Evolutionary conservation across 2,329 filamentous ascomycete genomes (phyloP).

Genomic region (Cytospora schulzeri): DNA sequence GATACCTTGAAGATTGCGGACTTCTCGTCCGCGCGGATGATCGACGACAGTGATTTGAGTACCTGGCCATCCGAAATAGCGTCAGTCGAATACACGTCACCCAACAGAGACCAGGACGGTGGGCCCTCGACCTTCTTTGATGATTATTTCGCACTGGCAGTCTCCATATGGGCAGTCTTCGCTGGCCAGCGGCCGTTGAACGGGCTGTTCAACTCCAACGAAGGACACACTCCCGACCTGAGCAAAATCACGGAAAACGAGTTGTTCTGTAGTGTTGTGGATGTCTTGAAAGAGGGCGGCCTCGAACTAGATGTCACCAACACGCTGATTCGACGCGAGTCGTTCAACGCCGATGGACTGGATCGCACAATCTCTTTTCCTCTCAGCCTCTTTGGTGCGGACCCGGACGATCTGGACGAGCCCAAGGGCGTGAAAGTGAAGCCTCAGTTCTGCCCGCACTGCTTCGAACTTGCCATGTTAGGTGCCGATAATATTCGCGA

Average conservation of each 20-base stretch:
- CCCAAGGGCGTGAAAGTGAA: constrained; percentile 6
- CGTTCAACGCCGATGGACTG: constrained; percentile 10
- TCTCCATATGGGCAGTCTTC: constrained; percentile 17
- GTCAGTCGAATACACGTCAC: constrained; percentile 8
- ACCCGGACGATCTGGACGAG: constrained; percentile 7
- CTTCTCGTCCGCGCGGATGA: constrained; percentile 15
- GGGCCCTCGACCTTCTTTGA: constrained; percentile 5
- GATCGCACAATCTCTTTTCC: constrained; percentile 12
- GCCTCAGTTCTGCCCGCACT: constrained; percentile 16
- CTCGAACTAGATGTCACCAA: background rate
- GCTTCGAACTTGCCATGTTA: constrained; percentile 20
- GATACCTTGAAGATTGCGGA: constrained; percentile 1
- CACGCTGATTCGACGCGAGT: constrained; percentile 9
- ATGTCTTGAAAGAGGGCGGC: constrained; percentile 12
- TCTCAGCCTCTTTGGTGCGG: constrained; percentile 9
- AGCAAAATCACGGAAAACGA: constrained; percentile 19
- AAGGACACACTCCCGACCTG: constrained; percentile 11
- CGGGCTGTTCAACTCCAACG: constrained; percentile 18
- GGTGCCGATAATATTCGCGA: constrained; percentile 1
- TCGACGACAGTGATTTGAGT: constrained; percentile 17
- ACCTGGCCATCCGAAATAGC: constrained; percentile 11
- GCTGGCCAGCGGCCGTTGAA: constrained; percentile 11
- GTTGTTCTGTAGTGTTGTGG: constrained; percentile 19
- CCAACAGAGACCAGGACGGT: background rate
- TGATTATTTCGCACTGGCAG: constrained; percentile 18